Base-by-base conservation (phyloP, 2,329 filamentous ascomycete species). In the Fusarium coffeatum region DNA sequence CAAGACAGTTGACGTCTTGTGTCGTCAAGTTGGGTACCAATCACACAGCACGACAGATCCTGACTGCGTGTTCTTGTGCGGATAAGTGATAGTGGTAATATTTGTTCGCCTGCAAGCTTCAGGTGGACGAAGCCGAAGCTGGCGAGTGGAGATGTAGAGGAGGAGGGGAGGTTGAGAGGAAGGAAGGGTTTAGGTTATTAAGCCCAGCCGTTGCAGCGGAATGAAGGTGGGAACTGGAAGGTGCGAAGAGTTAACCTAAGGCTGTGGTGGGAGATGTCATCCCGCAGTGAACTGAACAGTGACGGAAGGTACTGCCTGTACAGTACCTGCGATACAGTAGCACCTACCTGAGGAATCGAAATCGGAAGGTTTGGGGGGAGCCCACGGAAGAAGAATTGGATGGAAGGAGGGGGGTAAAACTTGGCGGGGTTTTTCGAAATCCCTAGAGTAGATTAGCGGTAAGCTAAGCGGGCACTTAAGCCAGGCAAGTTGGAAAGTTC, bases 391-490 rank as follows among this genome's bases (percentile, higher is more conserved):
- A 45, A 40, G 51, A 43, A 49, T 12, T 32, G 47, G 20, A 45
- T 56, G 46, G 32, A 27, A 27, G 54, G 46, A 56, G 46, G 43
- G 54, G 45, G 43, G n/a, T 68, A 65, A 59, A 62, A 58, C 65
- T 69, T 74, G 68, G 71, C 74, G 75, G 74, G 76, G 73, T 71
- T 76, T 77, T 65, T 74, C 49, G n/a, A 53, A 53, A 53, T 53
- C 49, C 54, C n/a, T 61, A 41, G 40, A 48, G 55, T 61, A 61
- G 56, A 49, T 65, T 69, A 67, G 71, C 66, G 66, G 63, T 68
- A 65, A 69, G 71, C 54, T 72, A 74, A 50, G 41, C 41, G 18
- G 50, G 37, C 50, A 30, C 41, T 59, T 30, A 55, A 48, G 51
- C 55, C 37, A 48, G 57, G 18, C 42, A 60, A 57, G 41, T 43